Percentiles rank a stretch among this genome's conserved stretches.
Conservation (phyloP, 73 alveolate genomes). For the Durusdinium trenchii region DNA sequence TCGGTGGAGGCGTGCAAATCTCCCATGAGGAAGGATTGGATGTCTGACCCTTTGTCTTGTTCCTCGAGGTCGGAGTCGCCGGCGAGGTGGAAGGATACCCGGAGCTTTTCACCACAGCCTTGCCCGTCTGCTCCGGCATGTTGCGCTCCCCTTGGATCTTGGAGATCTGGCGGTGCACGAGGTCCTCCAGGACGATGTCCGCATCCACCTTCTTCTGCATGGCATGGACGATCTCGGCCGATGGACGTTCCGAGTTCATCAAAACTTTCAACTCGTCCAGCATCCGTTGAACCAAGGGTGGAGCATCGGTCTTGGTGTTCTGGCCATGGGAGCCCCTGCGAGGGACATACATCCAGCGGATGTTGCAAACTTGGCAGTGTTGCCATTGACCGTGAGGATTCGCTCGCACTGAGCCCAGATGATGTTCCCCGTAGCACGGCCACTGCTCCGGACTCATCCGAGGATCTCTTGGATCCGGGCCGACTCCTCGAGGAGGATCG, state of each 20-base stretch:
- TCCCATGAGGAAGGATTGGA: too few species aligned
- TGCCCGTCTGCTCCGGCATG: too few species aligned
- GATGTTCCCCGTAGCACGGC: not conserved
- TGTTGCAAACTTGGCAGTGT: not conserved
- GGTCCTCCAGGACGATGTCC: not conserved
- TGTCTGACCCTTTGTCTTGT: too few species aligned
- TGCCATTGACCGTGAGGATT: not conserved
- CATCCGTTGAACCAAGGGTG: not conserved
- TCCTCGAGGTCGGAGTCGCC: too few species aligned
- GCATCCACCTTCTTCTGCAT: not conserved
- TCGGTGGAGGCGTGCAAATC: too few species aligned
- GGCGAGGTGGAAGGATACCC: too few species aligned
- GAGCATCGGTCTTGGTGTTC: not conserved
- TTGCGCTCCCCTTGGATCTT: too few species aligned
- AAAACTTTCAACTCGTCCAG: not conserved
- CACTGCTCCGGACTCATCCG: not conserved
- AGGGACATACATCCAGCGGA: not conserved
- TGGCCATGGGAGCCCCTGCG: not conserved
- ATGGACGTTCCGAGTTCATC: not conserved
- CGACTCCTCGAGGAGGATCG: not conserved
- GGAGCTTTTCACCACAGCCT: too few species aligned
- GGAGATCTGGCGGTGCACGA: too few species aligned
- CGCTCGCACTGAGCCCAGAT: not conserved
- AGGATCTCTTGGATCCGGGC: not conserved
- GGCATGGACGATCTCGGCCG: not conserved